Evolutionary conservation across 2,329 filamentous ascomycete species (phyloP).

Genomic region (Lachnellula subtilissima): DNA sequence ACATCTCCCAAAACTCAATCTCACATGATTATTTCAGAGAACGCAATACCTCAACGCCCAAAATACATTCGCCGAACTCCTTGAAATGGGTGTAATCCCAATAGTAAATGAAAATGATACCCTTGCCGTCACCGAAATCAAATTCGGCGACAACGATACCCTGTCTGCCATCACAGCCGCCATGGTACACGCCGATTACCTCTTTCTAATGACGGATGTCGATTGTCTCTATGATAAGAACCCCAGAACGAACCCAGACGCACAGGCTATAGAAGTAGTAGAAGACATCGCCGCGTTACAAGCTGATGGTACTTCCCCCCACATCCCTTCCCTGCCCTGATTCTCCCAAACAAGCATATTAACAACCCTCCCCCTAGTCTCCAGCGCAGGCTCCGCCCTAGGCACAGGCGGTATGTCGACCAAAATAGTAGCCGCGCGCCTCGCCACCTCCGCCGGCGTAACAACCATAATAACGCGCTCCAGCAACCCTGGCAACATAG

Average conservation of each 20-base stretch:
- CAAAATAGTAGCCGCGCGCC: slow-evolving; percentile 87
- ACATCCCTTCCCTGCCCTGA: neutral
- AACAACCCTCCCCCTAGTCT: slow-evolving; percentile 50
- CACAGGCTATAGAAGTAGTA: slow-evolving; percentile 85
- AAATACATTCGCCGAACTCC: slow-evolving; percentile 84
- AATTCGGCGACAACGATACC: slow-evolving; percentile 98
- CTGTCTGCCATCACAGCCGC: slow-evolving; percentile 92
- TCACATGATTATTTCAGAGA: slow-evolving; percentile 46
- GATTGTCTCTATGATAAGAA: slow-evolving; percentile 98
- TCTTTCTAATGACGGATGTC: slow-evolving; percentile 98
- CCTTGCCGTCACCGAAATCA: slow-evolving; percentile 93
- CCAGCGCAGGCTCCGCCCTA: slow-evolving; percentile 78
- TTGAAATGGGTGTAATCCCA: slow-evolving; percentile 93
- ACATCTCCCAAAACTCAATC: neutral
- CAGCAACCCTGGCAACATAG: slow-evolving; percentile 88
- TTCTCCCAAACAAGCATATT: neutral
- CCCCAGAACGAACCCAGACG: slow-evolving; percentile 77
- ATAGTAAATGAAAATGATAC: slow-evolving; percentile 99
- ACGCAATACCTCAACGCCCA: slow-evolving; percentile 95
- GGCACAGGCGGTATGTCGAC: slow-evolving; percentile 97
- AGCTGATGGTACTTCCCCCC: slow-evolving; percentile 61
- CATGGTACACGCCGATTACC: slow-evolving; percentile 93
- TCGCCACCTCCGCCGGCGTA: slow-evolving; percentile 90
- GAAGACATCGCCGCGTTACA: slow-evolving; percentile 78
- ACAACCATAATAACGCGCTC: slow-evolving; percentile 94